Percentiles rank a stretch among this genome's conserved stretches.
Evolutionary conservation across 2,329 filamentous ascomycete species (phyloP).

Genomic region (Didymosphaeria variabile): DNA sequence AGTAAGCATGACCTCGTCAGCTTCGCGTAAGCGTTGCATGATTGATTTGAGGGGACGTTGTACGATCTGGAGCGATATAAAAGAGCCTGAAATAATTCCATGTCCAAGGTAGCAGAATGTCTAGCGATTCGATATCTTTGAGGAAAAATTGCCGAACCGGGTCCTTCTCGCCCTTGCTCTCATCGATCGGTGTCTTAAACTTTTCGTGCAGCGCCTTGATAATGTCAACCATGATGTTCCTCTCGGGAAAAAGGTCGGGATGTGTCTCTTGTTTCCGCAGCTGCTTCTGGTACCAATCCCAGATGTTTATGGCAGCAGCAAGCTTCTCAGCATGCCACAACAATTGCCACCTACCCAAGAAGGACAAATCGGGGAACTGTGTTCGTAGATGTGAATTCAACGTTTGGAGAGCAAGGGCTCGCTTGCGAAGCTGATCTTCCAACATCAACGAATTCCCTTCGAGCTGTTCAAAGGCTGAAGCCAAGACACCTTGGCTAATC

Average conservation of each 20-base stretch:
- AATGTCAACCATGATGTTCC: slow-evolving; percentile 76
- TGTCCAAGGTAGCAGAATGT: slow-evolving; percentile 80
- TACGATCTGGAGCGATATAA: slow-evolving; percentile 69
- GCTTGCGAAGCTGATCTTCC: slow-evolving; percentile 79
- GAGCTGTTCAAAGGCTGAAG: slow-evolving; percentile 78
- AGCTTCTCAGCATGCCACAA: slow-evolving; percentile 93
- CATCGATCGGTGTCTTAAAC: slow-evolving; percentile 73
- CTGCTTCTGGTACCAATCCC: slow-evolving; percentile 80
- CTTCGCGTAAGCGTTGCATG: slow-evolving; percentile 66
- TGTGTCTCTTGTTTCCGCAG: slow-evolving; percentile 73
- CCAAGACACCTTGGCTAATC: slow-evolving; percentile 83
- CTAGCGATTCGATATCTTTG: slow-evolving; percentile 68
- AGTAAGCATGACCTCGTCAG: slow-evolving; percentile 75
- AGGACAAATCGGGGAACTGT: slow-evolving; percentile 71
- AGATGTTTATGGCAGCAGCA: slow-evolving; percentile 79
- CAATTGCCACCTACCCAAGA: slow-evolving; percentile 77
- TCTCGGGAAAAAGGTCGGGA: slow-evolving; percentile 65
- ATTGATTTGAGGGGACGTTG: slow-evolving; percentile 63
- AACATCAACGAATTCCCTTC: slow-evolving; percentile 77
- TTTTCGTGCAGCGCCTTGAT: slow-evolving; percentile 79
- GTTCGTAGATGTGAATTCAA: slow-evolving; percentile 76
- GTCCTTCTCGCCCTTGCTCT: slow-evolving; percentile 76
- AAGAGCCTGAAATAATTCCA: slow-evolving; percentile 74
- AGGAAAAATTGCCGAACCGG: slow-evolving; percentile 87
- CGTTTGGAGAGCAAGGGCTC: slow-evolving; percentile 76